Evolutionary conservation across 2,329 filamentous ascomycete species (phyloP).

Genomic region (Calonectria crousiana): DNA sequence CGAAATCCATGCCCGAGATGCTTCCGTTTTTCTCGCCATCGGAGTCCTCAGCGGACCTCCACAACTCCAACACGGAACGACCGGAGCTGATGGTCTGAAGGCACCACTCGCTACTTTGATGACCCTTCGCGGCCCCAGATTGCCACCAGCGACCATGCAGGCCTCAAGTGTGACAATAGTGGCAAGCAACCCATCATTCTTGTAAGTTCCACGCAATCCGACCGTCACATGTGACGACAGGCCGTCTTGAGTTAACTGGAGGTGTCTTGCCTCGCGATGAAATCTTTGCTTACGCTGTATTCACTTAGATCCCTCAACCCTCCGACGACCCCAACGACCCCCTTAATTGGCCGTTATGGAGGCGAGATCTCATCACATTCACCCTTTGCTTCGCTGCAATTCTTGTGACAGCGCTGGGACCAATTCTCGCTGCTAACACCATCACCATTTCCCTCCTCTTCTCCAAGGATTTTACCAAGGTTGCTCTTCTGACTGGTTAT

Average conservation of each 20-base stretch:
- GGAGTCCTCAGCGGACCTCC: background rate
- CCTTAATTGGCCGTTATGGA: constrained; percentile 86
- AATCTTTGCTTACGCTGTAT: constrained; percentile 25
- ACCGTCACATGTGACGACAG: background rate
- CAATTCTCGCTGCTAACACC: constrained; percentile 90
- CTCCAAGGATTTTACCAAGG: constrained; percentile 74
- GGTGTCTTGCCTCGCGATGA: background rate
- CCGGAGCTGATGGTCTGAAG: constrained; percentile 49
- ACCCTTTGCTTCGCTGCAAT: constrained; percentile 85
- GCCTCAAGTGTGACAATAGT: constrained; percentile 79
- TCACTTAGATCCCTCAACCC: constrained; percentile 76
- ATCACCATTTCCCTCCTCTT: constrained; percentile 80
- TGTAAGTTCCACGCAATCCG: constrained; percentile 56
- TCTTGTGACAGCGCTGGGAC: constrained; percentile 85
- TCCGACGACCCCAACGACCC: constrained; percentile 93
- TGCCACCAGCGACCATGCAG: constrained; percentile 53
- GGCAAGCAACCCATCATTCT: constrained; percentile 80
- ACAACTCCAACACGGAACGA: background rate
- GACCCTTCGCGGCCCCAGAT: constrained; percentile 63
- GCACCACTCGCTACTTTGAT: constrained; percentile 75
- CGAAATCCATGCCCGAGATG: constrained; percentile 8
- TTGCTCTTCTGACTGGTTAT: constrained; percentile 88
- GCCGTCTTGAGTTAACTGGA: background rate
- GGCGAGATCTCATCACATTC: constrained; percentile 82
- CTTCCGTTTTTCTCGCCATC: constrained; percentile 5